Conservation (phyloP, 2,329 filamentous ascomycete species). For the Scedosporium boydii region DNA sequence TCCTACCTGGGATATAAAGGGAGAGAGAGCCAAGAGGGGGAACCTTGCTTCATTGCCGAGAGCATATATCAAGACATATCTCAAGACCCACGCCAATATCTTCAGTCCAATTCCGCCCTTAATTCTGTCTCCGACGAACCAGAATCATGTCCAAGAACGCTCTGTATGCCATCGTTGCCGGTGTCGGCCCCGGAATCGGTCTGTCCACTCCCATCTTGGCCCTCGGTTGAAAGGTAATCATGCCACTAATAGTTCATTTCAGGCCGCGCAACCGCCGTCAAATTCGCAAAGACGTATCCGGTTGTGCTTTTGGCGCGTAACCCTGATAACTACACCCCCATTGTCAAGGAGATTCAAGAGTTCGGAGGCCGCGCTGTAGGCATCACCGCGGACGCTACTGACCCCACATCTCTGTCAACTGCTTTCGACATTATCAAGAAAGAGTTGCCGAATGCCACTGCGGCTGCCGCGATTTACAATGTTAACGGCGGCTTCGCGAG, state of each 20-base stretch:
- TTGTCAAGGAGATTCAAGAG: slow-evolving; percentile 59
- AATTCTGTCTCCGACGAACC: background rate
- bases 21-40: background rate
- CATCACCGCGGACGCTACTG: slow-evolving; percentile 42
- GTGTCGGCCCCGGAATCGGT: slow-evolving; percentile 61
- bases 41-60: too few species aligned
- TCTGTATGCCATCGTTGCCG: slow-evolving; percentile 59
- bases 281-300: slow-evolving; percentile 56
- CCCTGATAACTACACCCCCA: slow-evolving; percentile 52
- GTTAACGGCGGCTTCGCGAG: slow-evolving; percentile 41
- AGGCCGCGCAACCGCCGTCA: slow-evolving; percentile 41
- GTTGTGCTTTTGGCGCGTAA: slow-evolving; percentile 67
- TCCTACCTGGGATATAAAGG: background rate
- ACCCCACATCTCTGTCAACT: slow-evolving; percentile 34
- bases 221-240: background rate
- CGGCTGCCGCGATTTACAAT: slow-evolving; percentile 64
- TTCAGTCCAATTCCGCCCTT: too few species aligned
- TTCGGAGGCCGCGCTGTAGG: slow-evolving; percentile 62
- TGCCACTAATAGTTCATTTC: background rate
- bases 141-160: slow-evolving; percentile 22
- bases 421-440: slow-evolving; percentile 55
- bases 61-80: too few species aligned
- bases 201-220: slow-evolving; percentile 4
- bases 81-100: too few species aligned
- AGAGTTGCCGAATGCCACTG: slow-evolving; percentile 43